Evolutionary conservation across 768 basidiomycete species (phyloP), one percentile per base, ranked within the genome.

Genomic region (Myochromella boudieri): DNA sequence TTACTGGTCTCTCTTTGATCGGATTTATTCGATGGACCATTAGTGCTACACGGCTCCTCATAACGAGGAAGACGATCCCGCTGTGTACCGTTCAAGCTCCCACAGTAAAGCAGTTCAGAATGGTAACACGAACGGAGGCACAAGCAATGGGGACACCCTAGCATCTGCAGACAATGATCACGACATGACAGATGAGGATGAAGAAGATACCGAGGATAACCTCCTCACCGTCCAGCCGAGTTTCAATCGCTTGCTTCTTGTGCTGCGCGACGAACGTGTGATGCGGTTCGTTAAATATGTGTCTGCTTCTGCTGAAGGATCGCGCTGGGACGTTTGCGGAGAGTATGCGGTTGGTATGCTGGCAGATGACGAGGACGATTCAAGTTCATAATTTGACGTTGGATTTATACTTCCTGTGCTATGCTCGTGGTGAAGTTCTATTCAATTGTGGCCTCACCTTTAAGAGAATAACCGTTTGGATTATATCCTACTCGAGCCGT

Each of bases 251-350:
- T 74, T 98, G 7, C 72, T 95, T 22, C 75, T 98, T 28, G 95
- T 97, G 18, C 70, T 97, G 47, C 80, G 95, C 12, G 95, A 98
- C 64, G 89, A 93, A 60, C 81, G 88, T 15, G 94, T 98, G 37
- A 85, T 98, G 83, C 81, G 81, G 32, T 98, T 97, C 63, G 91
- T 95, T 53, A 98, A 97, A 64, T 98, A 98, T 58, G 81, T 97
- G 15, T 89, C 88, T 21, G 91, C 90, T 12, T 82, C 85, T 1
- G 95, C 95, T 0, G 81, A 84, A 42, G 91, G 93, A 7, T 93
- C 91, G 22, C 73, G 95, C 44, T 98, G 93, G 93, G 95, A 98
- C 62, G 70, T 97, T 9, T 91, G 85, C 52, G 86, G 84, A 3
- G 95, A 98, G 68, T 97, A 87, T 63, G 91, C 93, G 60, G 85